These are phyloP conservation scores for Beverwykella pulmonaria DNA, from an alignment of 495 filamentous ascomycete genomes.

Conservation along the genomic window DNA sequence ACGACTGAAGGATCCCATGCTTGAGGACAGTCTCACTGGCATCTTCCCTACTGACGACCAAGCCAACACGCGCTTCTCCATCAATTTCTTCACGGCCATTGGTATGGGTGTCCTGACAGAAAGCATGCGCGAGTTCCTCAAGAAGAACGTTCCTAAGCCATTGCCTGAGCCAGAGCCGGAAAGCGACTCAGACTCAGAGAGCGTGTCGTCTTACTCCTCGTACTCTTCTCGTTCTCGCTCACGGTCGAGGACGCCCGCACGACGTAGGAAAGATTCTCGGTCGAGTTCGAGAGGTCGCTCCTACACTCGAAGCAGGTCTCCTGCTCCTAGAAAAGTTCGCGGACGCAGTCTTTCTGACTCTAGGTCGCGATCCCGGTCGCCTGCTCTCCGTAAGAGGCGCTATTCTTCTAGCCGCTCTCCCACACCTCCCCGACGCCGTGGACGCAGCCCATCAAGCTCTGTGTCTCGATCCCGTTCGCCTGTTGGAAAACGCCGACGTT, in stretches of 20 bases:
- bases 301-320: constrained; percentile 22
- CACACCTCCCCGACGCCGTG: constrained; percentile 20
- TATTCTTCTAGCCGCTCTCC: constrained; percentile 28
- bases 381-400: constrained; percentile 16
- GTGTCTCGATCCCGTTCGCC: constrained; percentile 12
- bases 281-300: constrained; percentile 19
- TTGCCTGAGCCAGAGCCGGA: constrained; percentile 55
- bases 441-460: constrained; percentile 18
- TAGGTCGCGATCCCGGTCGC: constrained; percentile 35
- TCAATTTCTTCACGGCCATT: constrained; percentile 99
- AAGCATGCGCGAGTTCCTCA: constrained; percentile 87
- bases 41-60: constrained; percentile 90
- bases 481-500: constrained; percentile 1
- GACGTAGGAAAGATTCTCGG: constrained; percentile 16
- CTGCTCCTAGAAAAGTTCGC: constrained; percentile 17
- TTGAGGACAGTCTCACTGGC: constrained; percentile 78
- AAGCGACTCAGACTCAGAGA: constrained; percentile 55
- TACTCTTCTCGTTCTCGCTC: constrained; percentile 42
- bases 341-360: constrained; percentile 6
- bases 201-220: constrained; percentile 44
- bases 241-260: constrained; percentile 30
- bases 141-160: constrained; percentile 72
- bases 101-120: constrained; percentile 94
- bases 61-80: constrained; percentile 89
- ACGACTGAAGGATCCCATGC: constrained; percentile 72